Percentiles rank a stretch among this genome's conserved stretches.
phyloP scores from a whole-genome alignment of 2,329 filamentous ascomycete genomes.

The Pleoardoris graminearum region DNA sequence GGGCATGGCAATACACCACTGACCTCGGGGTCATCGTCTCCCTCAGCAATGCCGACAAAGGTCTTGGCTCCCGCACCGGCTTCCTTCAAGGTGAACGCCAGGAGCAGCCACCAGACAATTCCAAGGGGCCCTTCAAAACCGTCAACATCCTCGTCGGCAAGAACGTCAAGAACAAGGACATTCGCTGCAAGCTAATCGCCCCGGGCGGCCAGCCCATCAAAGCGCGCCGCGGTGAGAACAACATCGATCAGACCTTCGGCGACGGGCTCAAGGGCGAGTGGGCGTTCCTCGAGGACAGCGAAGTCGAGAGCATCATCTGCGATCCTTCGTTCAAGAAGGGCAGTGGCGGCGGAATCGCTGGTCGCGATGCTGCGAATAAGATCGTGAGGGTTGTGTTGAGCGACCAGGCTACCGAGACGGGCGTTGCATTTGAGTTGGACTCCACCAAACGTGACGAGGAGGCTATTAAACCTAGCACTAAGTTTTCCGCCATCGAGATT shows the following conservation, averaged over 20 bases:
- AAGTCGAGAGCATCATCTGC: conserved; percentile 5
- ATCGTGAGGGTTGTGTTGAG: not conserved
- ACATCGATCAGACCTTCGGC: conserved; percentile 3
- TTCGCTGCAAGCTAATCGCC: conserved; percentile 1
- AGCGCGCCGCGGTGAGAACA: not conserved
- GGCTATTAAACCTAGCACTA: not conserved
- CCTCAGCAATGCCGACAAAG: conserved; percentile 4
- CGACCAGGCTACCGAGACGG: conserved; percentile 2
- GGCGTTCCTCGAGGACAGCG: conserved; percentile 4
- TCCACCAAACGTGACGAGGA: conserved; percentile 2
- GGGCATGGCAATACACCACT: conserved; percentile 1
- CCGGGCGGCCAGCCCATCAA: conserved; percentile 1
- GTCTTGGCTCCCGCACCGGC: conserved; percentile 5
- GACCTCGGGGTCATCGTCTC: conserved; percentile 6
- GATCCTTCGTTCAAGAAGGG: conserved; percentile 3
- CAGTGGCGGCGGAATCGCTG: not conserved
- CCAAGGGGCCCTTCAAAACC: conserved; percentile 4
- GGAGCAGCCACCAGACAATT: conserved; percentile 1
- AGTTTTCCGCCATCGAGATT: conserved; percentile 1
- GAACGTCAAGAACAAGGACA: conserved; percentile 6
- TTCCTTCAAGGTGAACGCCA: conserved; percentile 1
- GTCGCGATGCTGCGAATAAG: not conserved
- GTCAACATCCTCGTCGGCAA: conserved; percentile 9
- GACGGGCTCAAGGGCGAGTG: not conserved
- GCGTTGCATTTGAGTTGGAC: not conserved